Base-by-base conservation (phyloP, 2,329 filamentous ascomycete genomes). In the Penicillium sp. region DNA sequence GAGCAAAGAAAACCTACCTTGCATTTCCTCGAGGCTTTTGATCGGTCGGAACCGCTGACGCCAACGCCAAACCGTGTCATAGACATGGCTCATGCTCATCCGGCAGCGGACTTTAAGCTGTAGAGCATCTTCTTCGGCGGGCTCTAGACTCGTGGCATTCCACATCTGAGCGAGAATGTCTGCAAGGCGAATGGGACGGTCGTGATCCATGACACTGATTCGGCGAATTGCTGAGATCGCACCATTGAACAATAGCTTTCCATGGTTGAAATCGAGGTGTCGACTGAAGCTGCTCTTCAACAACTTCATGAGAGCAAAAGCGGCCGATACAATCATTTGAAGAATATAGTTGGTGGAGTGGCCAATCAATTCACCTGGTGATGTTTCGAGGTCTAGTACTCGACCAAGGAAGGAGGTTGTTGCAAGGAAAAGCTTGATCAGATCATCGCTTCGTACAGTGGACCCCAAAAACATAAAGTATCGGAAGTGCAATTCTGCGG, bases 31-130 rank as follows among this genome's bases (percentile, higher is more conserved):
- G 0, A 68, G 60, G 52, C 86, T 84, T 58, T 86, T 88, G 69
- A 85, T 79, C 48, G 87, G 83, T 72, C 89, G 87, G 71, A 84
- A 84, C 61, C 85, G 82, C 53, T 84, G 81, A 52, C 85, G 80
- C 86, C 86, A 88, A 49, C 84, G 80, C 84, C 85, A 87, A 19
- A 88, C 84, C 2, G 83, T 85, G 67, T 89, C 86, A 65, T 85
- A 87, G 2, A 88, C 81, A 45, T 88, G 80, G 57, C 83, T 86
- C 78, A 88, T 84, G 64, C 84, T 87, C 80, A 86, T 87, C 12
- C 86, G 78, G 61, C 84, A 86, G 38, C 84, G 82, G 31, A 88
- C 82, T 58, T 84, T 85, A 10, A 89, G 79, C 57, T 86, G 82
- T 12, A 88, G 73, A 21, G 70, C 71, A 58, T 76, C 74, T 40